phyloP scores from a whole-genome alignment of 1,284 basidiomycete species.

The Inonotus obliquus region DNA sequence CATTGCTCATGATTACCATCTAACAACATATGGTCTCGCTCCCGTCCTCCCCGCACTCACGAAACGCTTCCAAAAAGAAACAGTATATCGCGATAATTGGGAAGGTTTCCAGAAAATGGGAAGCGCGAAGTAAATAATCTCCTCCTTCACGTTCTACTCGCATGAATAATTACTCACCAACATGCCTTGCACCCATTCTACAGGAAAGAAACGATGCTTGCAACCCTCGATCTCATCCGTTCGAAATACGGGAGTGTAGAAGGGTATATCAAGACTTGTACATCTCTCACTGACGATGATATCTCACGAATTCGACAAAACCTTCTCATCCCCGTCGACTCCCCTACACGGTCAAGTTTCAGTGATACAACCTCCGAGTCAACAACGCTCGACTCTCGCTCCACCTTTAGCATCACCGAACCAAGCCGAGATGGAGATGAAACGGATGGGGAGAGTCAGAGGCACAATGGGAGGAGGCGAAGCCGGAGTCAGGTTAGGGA shows the following conservation, averaged over 20 bases:
- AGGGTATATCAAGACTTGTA: slow-evolving; percentile 29
- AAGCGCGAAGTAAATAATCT: slow-evolving; percentile 30
- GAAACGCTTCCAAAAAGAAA: slow-evolving; percentile 30
- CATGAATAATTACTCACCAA: no score
- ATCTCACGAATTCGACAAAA: slow-evolving; percentile 29
- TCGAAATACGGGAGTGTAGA: slow-evolving; percentile 35
- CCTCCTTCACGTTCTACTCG: not conserved
- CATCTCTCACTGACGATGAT: slow-evolving; percentile 32
- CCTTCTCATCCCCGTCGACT: slow-evolving; percentile 10
- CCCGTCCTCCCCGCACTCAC: slow-evolving; percentile 32
- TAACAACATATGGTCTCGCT: slow-evolving; percentile 37
- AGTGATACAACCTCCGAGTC: not conserved
- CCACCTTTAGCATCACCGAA: not conserved
- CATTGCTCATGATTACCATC: slow-evolving; percentile 37
- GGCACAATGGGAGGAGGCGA: not conserved
- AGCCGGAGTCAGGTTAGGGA: not conserved
- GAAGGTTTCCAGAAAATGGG: slow-evolving; percentile 35
- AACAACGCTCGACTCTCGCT: not conserved
- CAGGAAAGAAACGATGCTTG: slow-evolving; percentile 36
- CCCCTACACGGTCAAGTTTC: not conserved
- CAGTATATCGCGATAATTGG: slow-evolving; percentile 35
- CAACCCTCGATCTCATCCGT: slow-evolving; percentile 31
- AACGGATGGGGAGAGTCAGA: not conserved
- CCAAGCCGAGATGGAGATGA: not conserved
- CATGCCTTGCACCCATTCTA: not conserved